phyloP scores from a whole-genome alignment of 768 basidiomycete species.

The Leccinum imitatum region DNA sequence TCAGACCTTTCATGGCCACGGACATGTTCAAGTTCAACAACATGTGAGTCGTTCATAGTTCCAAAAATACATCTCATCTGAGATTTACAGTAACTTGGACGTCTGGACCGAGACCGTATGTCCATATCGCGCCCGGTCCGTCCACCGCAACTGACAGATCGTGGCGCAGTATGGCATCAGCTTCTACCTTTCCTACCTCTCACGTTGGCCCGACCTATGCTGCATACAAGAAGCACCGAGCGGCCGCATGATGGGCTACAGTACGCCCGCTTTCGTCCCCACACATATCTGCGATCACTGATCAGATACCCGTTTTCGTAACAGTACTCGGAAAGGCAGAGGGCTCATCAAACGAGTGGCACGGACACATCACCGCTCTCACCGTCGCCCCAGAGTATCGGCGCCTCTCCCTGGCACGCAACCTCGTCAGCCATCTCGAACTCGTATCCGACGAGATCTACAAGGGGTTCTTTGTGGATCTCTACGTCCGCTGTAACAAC shows the following conservation, averaged over 20 bases:
- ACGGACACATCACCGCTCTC: slow-evolving; percentile 93
- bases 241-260: slow-evolving; percentile 90
- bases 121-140: slow-evolving; percentile 6
- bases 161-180: slow-evolving; percentile 71
- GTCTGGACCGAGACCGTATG: slow-evolving; percentile 96
- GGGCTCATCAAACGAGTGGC: slow-evolving; percentile 72
- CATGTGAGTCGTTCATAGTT: slow-evolving; percentile 49
- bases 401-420: slow-evolving; percentile 79
- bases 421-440: slow-evolving; percentile 87
- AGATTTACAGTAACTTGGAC: slow-evolving; percentile 74
- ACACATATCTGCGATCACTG: slow-evolving; percentile 7
- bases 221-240: slow-evolving; percentile 78
- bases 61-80: neutral
- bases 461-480: slow-evolving; percentile 88
- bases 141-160: slow-evolving; percentile 3
- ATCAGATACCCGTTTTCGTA: slow-evolving; percentile 1
- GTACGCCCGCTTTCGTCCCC: slow-evolving; percentile 43
- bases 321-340: slow-evolving; percentile 94
- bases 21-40: slow-evolving; percentile 95
- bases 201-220: slow-evolving; percentile 91
- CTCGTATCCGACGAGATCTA: slow-evolving; percentile 78
- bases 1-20: slow-evolving; percentile 82
- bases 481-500: slow-evolving; percentile 92
- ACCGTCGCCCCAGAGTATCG: slow-evolving; percentile 95
- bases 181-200: slow-evolving; percentile 88